Percentiles rank a stretch among this genome's conserved stretches.
Evolutionary conservation across 2,329 filamentous ascomycete species (phyloP).

Genomic region (Nigrograna mackinnonii): DNA sequence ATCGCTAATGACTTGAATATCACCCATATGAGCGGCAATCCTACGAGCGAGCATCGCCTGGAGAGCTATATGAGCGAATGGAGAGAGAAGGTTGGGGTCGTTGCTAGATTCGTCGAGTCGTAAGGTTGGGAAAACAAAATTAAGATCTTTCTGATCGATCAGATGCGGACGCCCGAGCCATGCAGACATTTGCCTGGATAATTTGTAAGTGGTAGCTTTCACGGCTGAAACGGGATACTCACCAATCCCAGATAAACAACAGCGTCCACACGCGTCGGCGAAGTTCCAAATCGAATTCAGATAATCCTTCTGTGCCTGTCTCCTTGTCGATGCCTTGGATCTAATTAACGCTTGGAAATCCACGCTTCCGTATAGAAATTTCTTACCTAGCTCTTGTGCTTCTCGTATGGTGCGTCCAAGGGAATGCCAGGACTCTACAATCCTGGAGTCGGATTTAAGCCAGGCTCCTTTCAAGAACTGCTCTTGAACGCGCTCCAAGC

Average conservation of each 20-base stretch:
- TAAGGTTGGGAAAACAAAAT: conserved; percentile 46
- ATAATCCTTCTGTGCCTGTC: conserved; percentile 34
- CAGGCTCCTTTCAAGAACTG: conserved; percentile 52
- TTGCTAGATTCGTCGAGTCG: conserved; percentile 39
- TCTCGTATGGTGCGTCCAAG: conserved; percentile 49
- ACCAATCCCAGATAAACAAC: conserved; percentile 55
- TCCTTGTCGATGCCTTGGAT: conserved; percentile 43
- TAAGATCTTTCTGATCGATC: conserved; percentile 45
- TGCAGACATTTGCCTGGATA: conserved; percentile 44
- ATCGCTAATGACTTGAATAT: conserved; percentile 15
- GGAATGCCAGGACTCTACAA: conserved; percentile 55
- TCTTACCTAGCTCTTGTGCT: conserved; percentile 52
- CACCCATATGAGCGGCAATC: conserved; percentile 26
- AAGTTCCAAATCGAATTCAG: conserved; percentile 54
- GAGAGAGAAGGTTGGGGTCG: conserved; percentile 44
- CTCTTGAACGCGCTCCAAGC: conserved; percentile 53
- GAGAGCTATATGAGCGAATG: conserved; percentile 48
- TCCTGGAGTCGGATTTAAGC: conserved; percentile 52
- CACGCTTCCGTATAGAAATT: too few species aligned
- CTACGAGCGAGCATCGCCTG: conserved; percentile 43
- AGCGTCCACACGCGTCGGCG: conserved; percentile 51
- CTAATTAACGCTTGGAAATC: too few species aligned
- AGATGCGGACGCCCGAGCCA: conserved; percentile 50
- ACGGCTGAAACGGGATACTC: conserved; percentile 15
- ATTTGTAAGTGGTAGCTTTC: background rate